Base-by-base conservation (phyloP, 768 basidiomycete genomes). In the Tylopilus intermedius region DNA sequence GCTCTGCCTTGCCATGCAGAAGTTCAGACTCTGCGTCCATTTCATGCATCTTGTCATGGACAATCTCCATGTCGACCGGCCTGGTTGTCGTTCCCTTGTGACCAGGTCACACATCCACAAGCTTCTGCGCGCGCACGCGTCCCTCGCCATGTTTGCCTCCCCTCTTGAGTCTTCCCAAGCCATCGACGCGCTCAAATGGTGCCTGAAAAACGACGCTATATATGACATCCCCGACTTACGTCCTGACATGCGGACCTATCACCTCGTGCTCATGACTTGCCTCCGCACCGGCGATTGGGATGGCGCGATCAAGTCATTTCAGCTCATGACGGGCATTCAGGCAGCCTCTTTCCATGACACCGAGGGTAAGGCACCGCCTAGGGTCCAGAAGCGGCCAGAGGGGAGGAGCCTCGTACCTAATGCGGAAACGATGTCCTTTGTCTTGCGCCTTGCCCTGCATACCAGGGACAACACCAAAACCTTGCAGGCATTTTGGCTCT, bases 311-410 rank as follows among this genome's bases (percentile, higher is more conserved):
- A 75, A 76, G 45, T 69, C 78, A 15, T 85, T 89, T 65, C 80
- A 87, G 55, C 70, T 88, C 58, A 85, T 90, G 82, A 85, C 86
- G 4, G 88, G 88, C 6, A 81, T 79, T 58, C 77, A 76, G 54
- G 60, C 67, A 2, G 74, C 78, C 50, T 79, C 79, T 45, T 82
- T 83, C 54, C 5, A 58, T 32, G 60, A 58, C 37, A 52, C 51
- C 10, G 74, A 75, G 38, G 78, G 74, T 5, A 65, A 53, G 44
- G 35, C 18, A 11, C 45, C 76, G 5, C 81, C 79, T 8, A 69
- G 65, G 51, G 60, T 74, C 10, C 75, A 77, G 54, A 68, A 68
- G 60, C 75, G 74, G 35, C 66, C 71, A n/a, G 49, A 63, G 30
- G 78, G 77, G 26, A 71, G 74, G 54, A 76, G 72, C 54, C 55